A percentile compares a stretch with the other conserved stretches of the same genome.
Conservation (phyloP, 2,329 filamentous ascomycete species). For the Cercospora sp. region DNA sequence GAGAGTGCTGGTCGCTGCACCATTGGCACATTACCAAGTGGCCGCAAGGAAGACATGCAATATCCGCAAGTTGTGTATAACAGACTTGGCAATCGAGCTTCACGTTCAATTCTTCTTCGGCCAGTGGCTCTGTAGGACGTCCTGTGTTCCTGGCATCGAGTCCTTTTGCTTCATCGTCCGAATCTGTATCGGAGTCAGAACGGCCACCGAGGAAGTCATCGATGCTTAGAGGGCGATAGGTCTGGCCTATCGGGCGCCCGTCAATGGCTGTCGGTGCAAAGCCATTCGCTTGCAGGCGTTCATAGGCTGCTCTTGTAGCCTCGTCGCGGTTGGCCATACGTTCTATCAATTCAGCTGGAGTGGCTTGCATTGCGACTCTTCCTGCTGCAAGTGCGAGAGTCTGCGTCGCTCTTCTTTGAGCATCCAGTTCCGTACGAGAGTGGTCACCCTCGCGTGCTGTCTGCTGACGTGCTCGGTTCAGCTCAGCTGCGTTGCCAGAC, state of each 20-base stretch:
- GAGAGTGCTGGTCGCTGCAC: constrained; percentile 55
- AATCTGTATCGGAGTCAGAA: constrained; percentile 25
- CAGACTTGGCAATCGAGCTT: constrained; percentile 56
- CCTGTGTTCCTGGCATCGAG: constrained; percentile 50
- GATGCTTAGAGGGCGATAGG: constrained; percentile 1
- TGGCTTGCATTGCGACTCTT: constrained; percentile 32
- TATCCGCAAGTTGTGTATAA: constrained; percentile 54
- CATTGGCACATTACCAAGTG: constrained; percentile 57
- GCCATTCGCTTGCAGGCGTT: constrained; percentile 28
- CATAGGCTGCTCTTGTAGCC: constrained; percentile 32
- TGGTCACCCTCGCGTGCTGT: constrained; percentile 34
- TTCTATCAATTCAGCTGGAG: constrained; percentile 28
- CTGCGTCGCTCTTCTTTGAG: constrained; percentile 31
- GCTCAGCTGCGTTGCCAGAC: not conserved
- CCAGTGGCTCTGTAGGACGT: constrained; percentile 49
- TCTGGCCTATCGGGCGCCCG: not conserved
- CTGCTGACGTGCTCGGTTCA: constrained; percentile 21
- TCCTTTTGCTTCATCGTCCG: constrained; percentile 35
- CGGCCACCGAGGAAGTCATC: constrained; percentile 15
- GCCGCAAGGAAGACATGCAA: constrained; percentile 55
- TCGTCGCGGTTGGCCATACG: constrained; percentile 32
- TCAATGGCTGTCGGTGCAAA: constrained; percentile 14
- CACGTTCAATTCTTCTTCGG: constrained; percentile 52
- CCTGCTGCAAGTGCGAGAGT: constrained; percentile 34
- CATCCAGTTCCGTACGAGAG: constrained; percentile 34